Conservation (phyloP, 2,329 filamentous ascomycete genomes). For the Fusarium multiceps region DNA sequence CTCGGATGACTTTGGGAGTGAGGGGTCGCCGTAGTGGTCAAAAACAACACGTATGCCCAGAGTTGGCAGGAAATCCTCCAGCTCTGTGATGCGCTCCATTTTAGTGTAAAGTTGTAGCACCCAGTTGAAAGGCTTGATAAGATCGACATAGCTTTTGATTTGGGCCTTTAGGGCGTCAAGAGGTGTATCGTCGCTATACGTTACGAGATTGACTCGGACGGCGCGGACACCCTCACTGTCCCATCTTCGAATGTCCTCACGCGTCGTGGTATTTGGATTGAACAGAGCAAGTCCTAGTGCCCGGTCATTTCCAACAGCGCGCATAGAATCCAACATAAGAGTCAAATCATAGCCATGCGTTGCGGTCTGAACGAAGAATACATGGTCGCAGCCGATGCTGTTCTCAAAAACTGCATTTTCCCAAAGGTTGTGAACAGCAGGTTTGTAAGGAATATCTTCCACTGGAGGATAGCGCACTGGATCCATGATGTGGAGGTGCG, state of each 20-base stretch:
- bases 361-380: neutral
- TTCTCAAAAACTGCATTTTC: neutral
- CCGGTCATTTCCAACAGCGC: neutral
- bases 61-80: neutral
- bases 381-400: neutral
- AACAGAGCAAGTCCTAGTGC: neutral
- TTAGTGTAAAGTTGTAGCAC: neutral
- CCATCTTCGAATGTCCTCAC: neutral
- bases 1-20: neutral
- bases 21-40: neutral
- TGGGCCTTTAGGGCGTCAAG: neutral
- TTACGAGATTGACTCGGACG: neutral
- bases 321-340: neutral
- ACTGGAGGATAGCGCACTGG: neutral
- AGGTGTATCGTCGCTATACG: neutral
- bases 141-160: neutral
- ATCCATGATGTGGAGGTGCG: constrained; percentile 7
- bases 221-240: neutral
- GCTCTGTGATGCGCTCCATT: neutral
- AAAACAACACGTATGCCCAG: neutral
- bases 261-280: neutral
- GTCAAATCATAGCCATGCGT: constrained; percentile 1
- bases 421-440: neutral
- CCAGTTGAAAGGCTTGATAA: neutral
- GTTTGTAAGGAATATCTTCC: neutral